Base-by-base conservation (phyloP, 83 land plant species). In the Picea mariana region DNA sequence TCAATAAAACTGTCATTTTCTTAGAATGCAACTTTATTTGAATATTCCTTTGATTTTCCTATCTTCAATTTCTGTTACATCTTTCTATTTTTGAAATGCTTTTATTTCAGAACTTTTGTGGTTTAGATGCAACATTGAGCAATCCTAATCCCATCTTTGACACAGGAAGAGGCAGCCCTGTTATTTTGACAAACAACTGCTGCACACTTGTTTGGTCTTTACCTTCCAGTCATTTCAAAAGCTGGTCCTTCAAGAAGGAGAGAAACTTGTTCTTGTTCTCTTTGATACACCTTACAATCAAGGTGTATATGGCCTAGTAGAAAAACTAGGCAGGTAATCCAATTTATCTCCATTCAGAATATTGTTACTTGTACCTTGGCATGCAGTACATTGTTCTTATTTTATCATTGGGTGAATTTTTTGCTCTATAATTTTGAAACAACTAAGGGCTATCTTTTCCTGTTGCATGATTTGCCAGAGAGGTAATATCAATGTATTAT, bases 181-280 rank as follows among this genome's bases (percentile, higher is more conserved):
- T 38, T 38, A 38, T 38, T 38, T 38, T 38, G 40, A 38, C 40
- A 38, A 75, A 82, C 79, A 83, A 85, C 87, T 97, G 12, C 69
- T 85, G 42, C 76, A 81, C 72, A 82, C 93, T 91, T 93, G 94
- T 84, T 31, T 81, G 18, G 75, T 92, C 75, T 94, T 93, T 65
- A 94, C 95, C 12, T 79, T 86, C 40, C 99, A 97, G 84, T 93
- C 99, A 52, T 78, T 93, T 16, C 83, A 93, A 60, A 97, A 95
- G 85, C 82, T 97, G 84, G 75, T 95, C 44, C 95, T 97, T 81
- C 99, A 97, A 85, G 99, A 97, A 88, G 99, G 98, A 11, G 99
- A 97, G 84, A 97, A 97, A 82, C 77, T 95, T 83, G 89, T 97
- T 21, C 93, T 34, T 34, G 38, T 34, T 34, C 38, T 34, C 38